These are phyloP conservation scores for Plectosphaerella cucumerina DNA, from an alignment of 2,329 filamentous ascomycete species.

Conservation along the genomic window DNA sequence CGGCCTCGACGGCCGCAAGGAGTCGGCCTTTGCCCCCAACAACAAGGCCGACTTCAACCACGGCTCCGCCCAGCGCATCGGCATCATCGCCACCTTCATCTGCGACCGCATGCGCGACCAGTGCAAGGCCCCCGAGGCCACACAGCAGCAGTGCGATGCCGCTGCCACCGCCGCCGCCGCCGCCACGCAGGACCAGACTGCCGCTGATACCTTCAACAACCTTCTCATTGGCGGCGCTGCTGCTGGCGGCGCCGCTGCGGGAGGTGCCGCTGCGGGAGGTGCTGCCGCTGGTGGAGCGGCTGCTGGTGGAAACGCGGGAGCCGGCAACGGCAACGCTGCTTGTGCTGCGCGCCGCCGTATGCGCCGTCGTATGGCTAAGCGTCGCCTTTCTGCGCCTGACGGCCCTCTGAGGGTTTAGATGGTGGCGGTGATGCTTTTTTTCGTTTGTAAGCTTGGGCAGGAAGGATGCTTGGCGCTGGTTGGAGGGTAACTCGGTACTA, in stretches of 20 bases:
- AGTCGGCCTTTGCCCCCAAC: conserved; percentile 33
- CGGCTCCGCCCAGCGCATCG: conserved; percentile 37
- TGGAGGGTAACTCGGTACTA: too few species aligned
- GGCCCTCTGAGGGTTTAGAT: too few species aligned
- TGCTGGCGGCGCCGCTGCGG: neutral
- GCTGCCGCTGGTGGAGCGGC: neutral
- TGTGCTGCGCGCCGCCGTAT: too few species aligned
- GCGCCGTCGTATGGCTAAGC: too few species aligned
- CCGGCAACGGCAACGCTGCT: too few species aligned
- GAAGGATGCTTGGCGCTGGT: too few species aligned
- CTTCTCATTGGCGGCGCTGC: conserved; percentile 7
- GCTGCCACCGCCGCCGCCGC: conserved; percentile 13
- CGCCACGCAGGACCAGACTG: conserved; percentile 16
- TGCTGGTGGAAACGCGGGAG: neutral
- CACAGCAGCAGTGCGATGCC: conserved; percentile 4
- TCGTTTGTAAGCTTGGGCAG: too few species aligned
- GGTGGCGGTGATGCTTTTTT: too few species aligned
- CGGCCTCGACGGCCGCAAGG: conserved; percentile 43
- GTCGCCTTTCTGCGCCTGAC: too few species aligned
- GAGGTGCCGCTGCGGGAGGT: neutral
- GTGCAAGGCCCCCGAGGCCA: conserved; percentile 15
- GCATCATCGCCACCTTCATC: conserved; percentile 42
- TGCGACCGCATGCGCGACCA: conserved; percentile 33
- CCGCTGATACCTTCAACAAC: conserved; percentile 20
- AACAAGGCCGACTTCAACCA: conserved; percentile 43